Evolutionary conservation across 208 protist species (phyloP), one percentile per base, ranked within the genome.

Genomic region (Hexamita inflata): DNA sequence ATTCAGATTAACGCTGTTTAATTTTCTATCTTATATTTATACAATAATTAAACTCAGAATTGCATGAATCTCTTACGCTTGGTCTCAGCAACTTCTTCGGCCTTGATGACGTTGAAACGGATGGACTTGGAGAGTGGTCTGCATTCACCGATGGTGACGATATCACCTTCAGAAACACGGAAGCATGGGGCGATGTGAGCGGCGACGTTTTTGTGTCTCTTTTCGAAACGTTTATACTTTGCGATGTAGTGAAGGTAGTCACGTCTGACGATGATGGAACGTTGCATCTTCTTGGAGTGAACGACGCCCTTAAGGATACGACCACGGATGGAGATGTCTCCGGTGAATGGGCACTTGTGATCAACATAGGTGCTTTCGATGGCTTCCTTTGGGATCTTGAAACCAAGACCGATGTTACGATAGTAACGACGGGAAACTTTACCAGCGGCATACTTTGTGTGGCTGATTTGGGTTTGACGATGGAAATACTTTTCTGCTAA

Each of bases 201-300:
- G 41, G 95, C 83, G 45, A 98, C 86, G 80, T 95, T 98, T 77
- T 89, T 94, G 90, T 99, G 97, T 80, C 95, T 91, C 92, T 98
- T 99, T 89, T 99, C 95, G 88, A 95, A 99, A 84, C 97, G 89
- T 88, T 98, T 95, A 90, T 99, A 99, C 90, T 99, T 99, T 79
- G 88, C 88, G 86, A 99, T 90, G 89, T 95, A 99, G 89, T 99
- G 96, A 68, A 99, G 91, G 87, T 99, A 99, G 86, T 99, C 93
- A 82, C 95, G 90, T 82, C 95, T 92, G 84, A 98, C 91, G 78
- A 97, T 88, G 81, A 96, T 79, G 41, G 94, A 96, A 82, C 92
- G 87, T 77, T 94, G 86, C 95, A 99, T 99, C 88, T 98, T 98
- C 80, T 82, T 92, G 73, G 92, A 93, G 81, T 93, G 86, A 61